These are phyloP conservation scores for Coleophoma cylindrospora DNA, from an alignment of 2,329 filamentous ascomycete species.

Conservation along the genomic window DNA sequence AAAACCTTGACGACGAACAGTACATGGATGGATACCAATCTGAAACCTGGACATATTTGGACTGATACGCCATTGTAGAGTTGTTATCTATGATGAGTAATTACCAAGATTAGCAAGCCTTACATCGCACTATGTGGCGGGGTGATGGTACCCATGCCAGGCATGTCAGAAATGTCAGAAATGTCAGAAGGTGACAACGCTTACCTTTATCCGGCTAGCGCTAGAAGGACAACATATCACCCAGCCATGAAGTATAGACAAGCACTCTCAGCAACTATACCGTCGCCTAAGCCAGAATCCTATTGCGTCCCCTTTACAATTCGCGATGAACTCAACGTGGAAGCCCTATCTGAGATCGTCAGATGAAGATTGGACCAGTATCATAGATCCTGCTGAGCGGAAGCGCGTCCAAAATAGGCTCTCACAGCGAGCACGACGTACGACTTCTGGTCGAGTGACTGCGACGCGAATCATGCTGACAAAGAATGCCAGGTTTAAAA, in stretches of 20 bases:
- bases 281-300: background rate
- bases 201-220: background rate
- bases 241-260: background rate
- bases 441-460: background rate
- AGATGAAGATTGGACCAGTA: constrained; percentile 28
- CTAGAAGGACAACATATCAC: background rate
- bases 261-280: background rate
- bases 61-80: too few relatives aligned
- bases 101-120: too few relatives aligned
- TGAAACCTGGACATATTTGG: too few relatives aligned
- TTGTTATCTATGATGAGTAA: too few relatives aligned
- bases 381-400: constrained; percentile 23
- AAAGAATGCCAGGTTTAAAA: constrained; percentile 6
- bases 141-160: background rate
- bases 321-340: constrained; percentile 10
- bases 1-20: too few relatives aligned
- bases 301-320: background rate
- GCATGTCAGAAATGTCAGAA: background rate
- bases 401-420: constrained; percentile 20
- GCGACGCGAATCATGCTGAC: constrained; percentile 1
- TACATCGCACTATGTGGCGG: too few relatives aligned
- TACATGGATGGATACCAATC: too few relatives aligned
- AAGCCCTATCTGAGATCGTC: constrained; percentile 12
- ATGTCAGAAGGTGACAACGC: background rate
- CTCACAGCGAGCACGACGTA: constrained; percentile 21